Evolutionary conservation across 75 land plant genomes (phyloP).

Genomic region (Pinus tabuliformis): DNA sequence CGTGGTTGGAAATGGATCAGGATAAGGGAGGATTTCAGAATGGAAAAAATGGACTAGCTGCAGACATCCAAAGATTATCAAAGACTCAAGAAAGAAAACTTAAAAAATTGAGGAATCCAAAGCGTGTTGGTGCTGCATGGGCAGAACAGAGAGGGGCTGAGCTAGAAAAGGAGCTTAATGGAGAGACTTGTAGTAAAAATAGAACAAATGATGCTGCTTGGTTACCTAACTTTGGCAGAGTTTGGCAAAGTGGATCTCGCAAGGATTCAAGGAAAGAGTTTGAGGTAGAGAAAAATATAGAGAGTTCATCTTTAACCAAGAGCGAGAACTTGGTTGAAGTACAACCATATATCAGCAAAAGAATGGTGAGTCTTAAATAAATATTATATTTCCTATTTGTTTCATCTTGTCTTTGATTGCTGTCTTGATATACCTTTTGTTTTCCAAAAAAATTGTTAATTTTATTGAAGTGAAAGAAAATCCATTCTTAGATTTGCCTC

Average conservation of each 20-base stretch:
- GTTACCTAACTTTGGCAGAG: constrained; percentile 97
- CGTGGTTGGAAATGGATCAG: constrained; percentile 64
- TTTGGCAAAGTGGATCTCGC: constrained; percentile 92
- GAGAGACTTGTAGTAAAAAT: constrained; percentile 29
- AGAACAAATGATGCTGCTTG: constrained; percentile 35
- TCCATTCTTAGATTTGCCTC: no score
- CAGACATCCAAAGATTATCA: constrained; percentile 11
- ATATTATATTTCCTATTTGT: no score
- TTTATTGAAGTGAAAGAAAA: no score
- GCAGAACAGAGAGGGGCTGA: constrained; percentile 87
- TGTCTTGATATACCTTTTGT: no score
- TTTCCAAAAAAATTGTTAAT: no score
- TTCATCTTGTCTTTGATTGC: no score
- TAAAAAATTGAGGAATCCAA: constrained; percentile 66
- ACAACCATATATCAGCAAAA: constrained; percentile 86
- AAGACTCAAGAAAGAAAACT: constrained; percentile 38
- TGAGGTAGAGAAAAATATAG: constrained; percentile 53
- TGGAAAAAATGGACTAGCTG: constrained; percentile 4
- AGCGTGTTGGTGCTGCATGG: constrained; percentile 98
- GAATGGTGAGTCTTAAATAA: constrained; percentile 57
- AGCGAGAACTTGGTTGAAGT: constrained; percentile 31
- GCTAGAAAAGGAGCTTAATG: constrained; percentile 65
- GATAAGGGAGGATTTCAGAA: constrained; percentile 14
- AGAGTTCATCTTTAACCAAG: constrained; percentile 10
- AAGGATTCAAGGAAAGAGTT: constrained; percentile 90